Evolutionary conservation across 148 eudicot genomes (phyloP).

Genomic region (Pharnaceum exiguum): DNA sequence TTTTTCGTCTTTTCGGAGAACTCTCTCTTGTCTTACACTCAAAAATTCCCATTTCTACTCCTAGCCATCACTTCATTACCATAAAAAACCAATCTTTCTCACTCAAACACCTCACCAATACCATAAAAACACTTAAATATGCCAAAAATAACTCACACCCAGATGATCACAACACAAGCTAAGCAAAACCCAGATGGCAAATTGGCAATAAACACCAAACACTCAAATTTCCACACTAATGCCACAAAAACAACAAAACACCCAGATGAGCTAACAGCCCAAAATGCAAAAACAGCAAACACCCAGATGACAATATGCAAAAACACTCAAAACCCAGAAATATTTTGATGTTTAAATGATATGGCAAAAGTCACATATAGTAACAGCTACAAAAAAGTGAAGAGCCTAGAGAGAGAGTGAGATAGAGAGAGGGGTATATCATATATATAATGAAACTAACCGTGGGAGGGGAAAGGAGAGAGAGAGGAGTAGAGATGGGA

Average conservation of each 20-base stretch:
- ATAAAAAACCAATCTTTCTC: not conserved
- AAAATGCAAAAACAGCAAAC: not conserved
- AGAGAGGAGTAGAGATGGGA: not conserved
- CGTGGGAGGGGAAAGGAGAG: not conserved
- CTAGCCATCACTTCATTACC: conserved; percentile 20
- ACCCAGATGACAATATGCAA: conserved; percentile 9
- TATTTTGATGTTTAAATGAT: not conserved
- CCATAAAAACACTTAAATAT: conserved; percentile 6
- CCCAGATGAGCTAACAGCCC: conserved; percentile 1
- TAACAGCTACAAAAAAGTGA: not conserved
- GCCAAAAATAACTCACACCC: no score
- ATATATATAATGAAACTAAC: not conserved
- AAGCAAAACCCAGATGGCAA: no score
- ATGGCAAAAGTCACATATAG: not conserved
- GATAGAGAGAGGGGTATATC: not conserved
- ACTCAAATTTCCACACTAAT: no score
- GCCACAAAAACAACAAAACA: no score
- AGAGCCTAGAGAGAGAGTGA: not conserved
- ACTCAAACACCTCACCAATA: not conserved
- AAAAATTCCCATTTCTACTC: conserved; percentile 27
- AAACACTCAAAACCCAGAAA: not conserved
- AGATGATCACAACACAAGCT: no score
- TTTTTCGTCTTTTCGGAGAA: conserved; percentile 26
- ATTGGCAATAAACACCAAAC: no score
- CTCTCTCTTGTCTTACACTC: conserved; percentile 19